Evolutionary conservation across 2,329 filamentous ascomycete species (phyloP).

Genomic region (Zelopaecilomyces penicillatus): DNA sequence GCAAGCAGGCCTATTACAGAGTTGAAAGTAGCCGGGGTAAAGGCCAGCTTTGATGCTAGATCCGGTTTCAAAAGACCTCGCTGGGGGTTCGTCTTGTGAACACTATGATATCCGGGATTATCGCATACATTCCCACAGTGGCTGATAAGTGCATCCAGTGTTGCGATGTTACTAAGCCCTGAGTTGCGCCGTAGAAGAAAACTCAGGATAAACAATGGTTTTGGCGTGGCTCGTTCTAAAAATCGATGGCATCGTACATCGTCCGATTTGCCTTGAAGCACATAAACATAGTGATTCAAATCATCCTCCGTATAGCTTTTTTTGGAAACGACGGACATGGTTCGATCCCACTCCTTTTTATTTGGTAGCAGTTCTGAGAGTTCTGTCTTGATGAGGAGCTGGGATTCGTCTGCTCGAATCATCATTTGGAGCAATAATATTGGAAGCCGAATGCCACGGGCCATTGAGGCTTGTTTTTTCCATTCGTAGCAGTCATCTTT

Average conservation of each 20-base stretch:
- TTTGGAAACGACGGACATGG: slow-evolving; percentile 12
- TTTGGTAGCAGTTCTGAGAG: slow-evolving; percentile 19
- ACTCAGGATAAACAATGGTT: slow-evolving; percentile 22
- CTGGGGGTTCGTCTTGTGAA: too few species aligned
- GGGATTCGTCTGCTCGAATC: slow-evolving; percentile 16
- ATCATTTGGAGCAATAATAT: slow-evolving; percentile 25
- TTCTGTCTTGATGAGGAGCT: slow-evolving; percentile 8
- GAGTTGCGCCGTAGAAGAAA: slow-evolving; percentile 22
- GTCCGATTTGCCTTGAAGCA: slow-evolving; percentile 22
- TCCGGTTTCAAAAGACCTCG: neutral
- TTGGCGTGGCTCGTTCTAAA: slow-evolving; percentile 15
- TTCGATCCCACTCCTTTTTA: slow-evolving; percentile 14
- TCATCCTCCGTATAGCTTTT: slow-evolving; percentile 15
- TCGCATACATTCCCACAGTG: slow-evolving; percentile 14
- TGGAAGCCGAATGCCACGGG: slow-evolving; percentile 19
- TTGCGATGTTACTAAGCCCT: slow-evolving; percentile 15
- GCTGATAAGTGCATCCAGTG: slow-evolving; percentile 18
- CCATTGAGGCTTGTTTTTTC: slow-evolving; percentile 14
- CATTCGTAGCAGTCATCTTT: slow-evolving; percentile 6
- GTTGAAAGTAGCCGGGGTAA: slow-evolving; percentile 15
- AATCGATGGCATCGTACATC: slow-evolving; percentile 24
- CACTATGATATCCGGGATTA: neutral
- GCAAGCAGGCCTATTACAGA: slow-evolving; percentile 18
- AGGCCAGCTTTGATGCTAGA: slow-evolving; percentile 3
- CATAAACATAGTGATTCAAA: slow-evolving; percentile 19